phyloP scores from a whole-genome alignment of 768 basidiomycete genomes.

The Lepiota venenata region DNA sequence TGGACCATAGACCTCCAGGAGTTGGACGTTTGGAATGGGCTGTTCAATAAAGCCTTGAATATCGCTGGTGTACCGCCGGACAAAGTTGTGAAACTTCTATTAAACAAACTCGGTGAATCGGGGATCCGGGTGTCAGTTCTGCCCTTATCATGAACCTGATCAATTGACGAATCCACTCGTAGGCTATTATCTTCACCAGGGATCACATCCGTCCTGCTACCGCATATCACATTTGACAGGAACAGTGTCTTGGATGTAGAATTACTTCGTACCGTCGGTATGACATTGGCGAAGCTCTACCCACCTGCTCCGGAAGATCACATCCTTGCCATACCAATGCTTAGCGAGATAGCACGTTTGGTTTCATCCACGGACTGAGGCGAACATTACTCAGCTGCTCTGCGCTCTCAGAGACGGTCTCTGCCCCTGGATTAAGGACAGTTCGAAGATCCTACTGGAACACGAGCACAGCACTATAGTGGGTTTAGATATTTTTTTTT shows the following conservation, averaged over 20 bases:
- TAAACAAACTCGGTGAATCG: neutral
- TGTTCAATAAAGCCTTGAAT: neutral
- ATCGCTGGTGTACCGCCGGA: neutral
- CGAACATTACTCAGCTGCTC: slow-evolving; percentile 31
- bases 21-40: neutral
- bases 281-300: slow-evolving; percentile 32
- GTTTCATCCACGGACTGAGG: slow-evolving; percentile 25
- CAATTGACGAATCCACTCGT: neutral
- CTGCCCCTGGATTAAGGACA: slow-evolving; percentile 52
- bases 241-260: neutral
- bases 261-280: slow-evolving; percentile 27
- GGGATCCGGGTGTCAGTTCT: neutral
- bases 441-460: slow-evolving; percentile 32
- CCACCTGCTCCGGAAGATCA: slow-evolving; percentile 23
- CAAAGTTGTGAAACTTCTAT: neutral
- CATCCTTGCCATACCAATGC: slow-evolving; percentile 25
- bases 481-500: slow-evolving; percentile 17
- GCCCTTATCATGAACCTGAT: neutral
- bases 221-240: neutral
- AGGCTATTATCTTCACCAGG: neutral
- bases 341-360: slow-evolving; percentile 30
- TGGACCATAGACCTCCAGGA: slow-evolving; percentile 45
- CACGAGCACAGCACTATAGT: slow-evolving; percentile 49
- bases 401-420: slow-evolving; percentile 34
- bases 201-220: neutral